Evolutionary conservation across 306 rosid genomes (phyloP), one percentile per base, ranked within the genome.

Genomic region (Rosa multiflora): DNA sequence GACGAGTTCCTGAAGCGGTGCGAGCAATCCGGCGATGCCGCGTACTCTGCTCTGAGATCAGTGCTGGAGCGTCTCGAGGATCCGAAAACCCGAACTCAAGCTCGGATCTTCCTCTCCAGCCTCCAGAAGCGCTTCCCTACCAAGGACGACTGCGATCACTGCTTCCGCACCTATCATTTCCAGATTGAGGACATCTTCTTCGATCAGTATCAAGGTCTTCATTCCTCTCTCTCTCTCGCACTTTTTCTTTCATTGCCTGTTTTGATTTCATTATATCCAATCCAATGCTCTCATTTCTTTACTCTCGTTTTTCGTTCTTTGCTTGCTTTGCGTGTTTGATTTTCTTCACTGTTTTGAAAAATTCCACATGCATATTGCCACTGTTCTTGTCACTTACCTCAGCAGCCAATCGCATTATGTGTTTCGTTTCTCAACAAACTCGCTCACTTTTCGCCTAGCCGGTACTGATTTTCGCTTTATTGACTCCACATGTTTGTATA

Each of bases 81-180:
- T 85, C 94, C 97, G 18, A 70, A 78, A 0, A 88, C 97, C 81
- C 87, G 99, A 11, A 79, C 83, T 8, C 78, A 80, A 23, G 93
- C 98, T 63, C 94, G 98, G 81, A 84, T 93, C 84, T 95, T 95
- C 86, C 96, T 95, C 70, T 82, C 97, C 2, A 86, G 87, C n/a
- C 78, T 95, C 71, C 94, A 89, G 82, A 84, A 83, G 17, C 97
- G 96, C 51, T 93, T 95, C 67, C 86, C 89, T 48, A 79, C 97
- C 67, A 89, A 85, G 74, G 87, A 87, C 0, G 86, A 82, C 53
- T 81, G 92, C 83, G 94, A 91, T 74, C 83, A 78, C 2, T 95
- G 98, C 85, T 89, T 95, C 74, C 69, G 59, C 4, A 79, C 91
- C 44, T 93, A 87, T 80, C 98, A 95, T 74, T 95, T 95, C 42